Evolutionary conservation across 768 basidiomycete species (phyloP), one percentile per base, ranked within the genome.

Genomic region (Coprinopsis sp.): DNA sequence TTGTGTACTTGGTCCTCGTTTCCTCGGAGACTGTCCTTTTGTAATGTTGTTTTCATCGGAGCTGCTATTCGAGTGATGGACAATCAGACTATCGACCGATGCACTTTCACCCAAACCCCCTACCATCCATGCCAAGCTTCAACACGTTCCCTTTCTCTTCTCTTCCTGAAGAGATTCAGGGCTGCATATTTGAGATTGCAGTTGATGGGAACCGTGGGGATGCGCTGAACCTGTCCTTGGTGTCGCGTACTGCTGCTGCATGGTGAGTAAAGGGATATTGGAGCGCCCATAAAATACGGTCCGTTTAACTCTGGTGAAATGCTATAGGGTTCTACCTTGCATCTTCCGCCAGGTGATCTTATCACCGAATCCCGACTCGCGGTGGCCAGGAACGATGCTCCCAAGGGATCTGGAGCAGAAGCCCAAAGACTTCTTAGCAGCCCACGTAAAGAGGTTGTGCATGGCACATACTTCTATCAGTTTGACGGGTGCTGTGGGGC

Each of bases 161-260:
- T 31, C 66, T 73, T 39, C 71, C 71, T 18, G 50, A 60, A 22
- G 71, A 73, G 44, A 63, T 73, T 7, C 67, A 72, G 49, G 63
- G 67, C 16, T 61, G 66, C 46, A 67, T 72, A 48, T 67, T 73
- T 48, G 52, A 64, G 21, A 52, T 54, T 8, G 63, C 68, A 18
- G 69, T 64, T 14, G 37, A 50, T 10, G 43, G 54, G 7, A 54
- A 67, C 37, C 58, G 47, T 11, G 51, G 49, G 28, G 61, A 53
- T 33, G 62, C 64, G 2, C 52, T 60, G 33, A 54, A 55, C 16
- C 58, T 73, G 7, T 60, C 62, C 14, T 55, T 66, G 23, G 71
- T 73, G 4, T 68, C 70, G 23, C 64, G 58, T 33, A 57, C 60
- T 34, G 58, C 67, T 14, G 50, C 59, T 22, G 49, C 45, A 46